Evolutionary conservation across 2,329 filamentous ascomycete genomes (phyloP).

Genomic region (Pyrenophora teres): DNA sequence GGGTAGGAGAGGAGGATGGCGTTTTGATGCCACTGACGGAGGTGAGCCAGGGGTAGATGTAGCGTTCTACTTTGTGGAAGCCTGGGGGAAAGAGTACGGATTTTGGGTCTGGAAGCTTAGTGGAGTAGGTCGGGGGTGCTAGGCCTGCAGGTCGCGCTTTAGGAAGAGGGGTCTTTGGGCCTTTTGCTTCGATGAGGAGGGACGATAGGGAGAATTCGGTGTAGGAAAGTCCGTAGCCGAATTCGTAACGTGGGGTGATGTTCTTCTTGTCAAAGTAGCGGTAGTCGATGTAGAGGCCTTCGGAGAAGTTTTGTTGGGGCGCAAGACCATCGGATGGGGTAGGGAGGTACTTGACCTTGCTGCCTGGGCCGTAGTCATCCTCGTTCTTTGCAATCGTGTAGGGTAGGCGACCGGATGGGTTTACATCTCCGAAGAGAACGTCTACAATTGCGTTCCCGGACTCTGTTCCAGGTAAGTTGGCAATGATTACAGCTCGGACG

Average conservation of each 20-base stretch:
- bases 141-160: conserved; percentile 43
- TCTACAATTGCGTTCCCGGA: conserved; percentile 81
- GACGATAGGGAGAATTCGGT: conserved; percentile 70
- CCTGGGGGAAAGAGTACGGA: conserved; percentile 64
- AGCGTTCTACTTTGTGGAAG: conserved; percentile 68
- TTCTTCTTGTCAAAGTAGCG: conserved; percentile 80
- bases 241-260: conserved; percentile 79
- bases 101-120: conserved; percentile 59
- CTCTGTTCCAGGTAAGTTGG: conserved; percentile 86
- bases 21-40: conserved; percentile 55
- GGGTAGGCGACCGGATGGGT: conserved; percentile 80
- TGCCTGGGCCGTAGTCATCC: conserved; percentile 76
- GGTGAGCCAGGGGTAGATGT: conserved; percentile 73
- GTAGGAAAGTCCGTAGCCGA: conserved; percentile 85
- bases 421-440: conserved; percentile 76
- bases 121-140: conserved; percentile 54
- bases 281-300: conserved; percentile 89
- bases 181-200: conserved; percentile 51
- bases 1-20: conserved; percentile 54
- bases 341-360: conserved; percentile 69
- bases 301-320: conserved; percentile 81
- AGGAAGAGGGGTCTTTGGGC: conserved; percentile 51
- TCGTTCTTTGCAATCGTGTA: conserved; percentile 81
- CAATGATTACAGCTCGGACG: conserved; percentile 78
- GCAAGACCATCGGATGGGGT: conserved; percentile 61